Base-by-base conservation (phyloP, 306 rosid species). In the Ochetophila trinervis region DNA sequence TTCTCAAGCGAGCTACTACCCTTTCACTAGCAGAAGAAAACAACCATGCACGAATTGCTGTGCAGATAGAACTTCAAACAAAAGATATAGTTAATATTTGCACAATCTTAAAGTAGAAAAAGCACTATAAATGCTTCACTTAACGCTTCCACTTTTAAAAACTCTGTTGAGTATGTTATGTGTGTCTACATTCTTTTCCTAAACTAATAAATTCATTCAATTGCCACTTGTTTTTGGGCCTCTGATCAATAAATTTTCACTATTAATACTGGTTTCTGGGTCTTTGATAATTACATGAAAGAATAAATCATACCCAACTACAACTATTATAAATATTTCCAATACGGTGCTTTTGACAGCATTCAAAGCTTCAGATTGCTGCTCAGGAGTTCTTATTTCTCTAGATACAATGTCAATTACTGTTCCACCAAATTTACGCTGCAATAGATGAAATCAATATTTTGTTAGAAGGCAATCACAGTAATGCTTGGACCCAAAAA, bases 21-120 rank as follows among this genome's bases (percentile, higher is more conserved):
- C 91, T 83, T 82, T 87, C 94, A 70, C 96, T 87, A 40, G 96
- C 86, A 68, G 96, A 77, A 73, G 82, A 77, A 74, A 89, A 89
- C 56, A 89, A 82, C 96, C 94, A 89, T 13, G 96, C 85, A 65
- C 89, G 89, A 68, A 89, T 76, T 24, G 94, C 81, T 16, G 96
- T 55, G 85, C 85, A 89, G 69, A 89, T 16, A 66, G 96, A 81
- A 24, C 96, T 89, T 83, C 60, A 82, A 79, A 77, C 23, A 60
- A 65, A 6, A 63, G 15, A 67, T 34, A 14, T 16, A 24, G 40
- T 13, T 11, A 66, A 21, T 22, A 24, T 19, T 16, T 27, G 10
- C 34, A 63, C 45, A 48, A 27, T 53, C 42, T 18, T 54, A 19
- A 20, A 16, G 16, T n/a, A 3, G 5, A 17, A 27, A 63, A 50